phyloP scores from a whole-genome alignment of 495 filamentous ascomycete genomes.

The Lasiosphaeria ovina region DNA sequence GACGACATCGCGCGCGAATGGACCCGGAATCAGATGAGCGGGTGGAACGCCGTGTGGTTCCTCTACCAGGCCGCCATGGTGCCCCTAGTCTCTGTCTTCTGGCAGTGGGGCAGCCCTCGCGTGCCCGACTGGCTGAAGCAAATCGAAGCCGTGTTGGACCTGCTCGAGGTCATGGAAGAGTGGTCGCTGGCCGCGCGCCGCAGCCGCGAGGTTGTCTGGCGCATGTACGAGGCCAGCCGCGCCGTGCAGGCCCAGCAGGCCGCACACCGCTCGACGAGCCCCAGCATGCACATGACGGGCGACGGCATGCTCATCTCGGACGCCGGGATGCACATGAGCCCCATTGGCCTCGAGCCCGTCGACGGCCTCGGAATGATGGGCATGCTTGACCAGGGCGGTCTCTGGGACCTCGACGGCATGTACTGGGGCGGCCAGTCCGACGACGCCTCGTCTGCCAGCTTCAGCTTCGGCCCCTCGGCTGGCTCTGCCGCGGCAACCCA shows the following conservation, averaged over 20 bases:
- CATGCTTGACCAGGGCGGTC: constrained; percentile 51
- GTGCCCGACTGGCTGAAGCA: constrained; percentile 60
- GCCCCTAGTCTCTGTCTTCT: constrained; percentile 68
- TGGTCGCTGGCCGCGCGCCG: constrained; percentile 71
- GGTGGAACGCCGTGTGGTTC: constrained; percentile 84
- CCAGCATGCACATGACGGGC: constrained; percentile 38
- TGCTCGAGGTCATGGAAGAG: constrained; percentile 65
- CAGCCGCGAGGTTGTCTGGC: constrained; percentile 64
- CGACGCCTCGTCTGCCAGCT: constrained; percentile 27
- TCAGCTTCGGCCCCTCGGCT: constrained; percentile 25
- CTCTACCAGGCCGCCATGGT: constrained; percentile 78
- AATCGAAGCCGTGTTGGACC: constrained; percentile 65
- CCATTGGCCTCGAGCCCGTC: constrained; percentile 50
- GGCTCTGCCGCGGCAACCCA: constrained; percentile 4
- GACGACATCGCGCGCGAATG: constrained; percentile 67
- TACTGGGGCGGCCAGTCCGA: constrained; percentile 43
- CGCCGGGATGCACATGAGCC: constrained; percentile 45
- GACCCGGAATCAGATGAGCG: constrained; percentile 69
- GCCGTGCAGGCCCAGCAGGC: constrained; percentile 38
- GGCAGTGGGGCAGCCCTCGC: constrained; percentile 56
- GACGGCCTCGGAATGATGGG: constrained; percentile 53
- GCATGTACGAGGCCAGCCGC: constrained; percentile 64
- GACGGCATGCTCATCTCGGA: constrained; percentile 36
- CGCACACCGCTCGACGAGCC: constrained; percentile 30
- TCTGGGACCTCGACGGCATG: constrained; percentile 58